phyloP scores from a whole-genome alignment of 2,329 filamentous ascomycete species.

The Aspergillus amoenus region DNA sequence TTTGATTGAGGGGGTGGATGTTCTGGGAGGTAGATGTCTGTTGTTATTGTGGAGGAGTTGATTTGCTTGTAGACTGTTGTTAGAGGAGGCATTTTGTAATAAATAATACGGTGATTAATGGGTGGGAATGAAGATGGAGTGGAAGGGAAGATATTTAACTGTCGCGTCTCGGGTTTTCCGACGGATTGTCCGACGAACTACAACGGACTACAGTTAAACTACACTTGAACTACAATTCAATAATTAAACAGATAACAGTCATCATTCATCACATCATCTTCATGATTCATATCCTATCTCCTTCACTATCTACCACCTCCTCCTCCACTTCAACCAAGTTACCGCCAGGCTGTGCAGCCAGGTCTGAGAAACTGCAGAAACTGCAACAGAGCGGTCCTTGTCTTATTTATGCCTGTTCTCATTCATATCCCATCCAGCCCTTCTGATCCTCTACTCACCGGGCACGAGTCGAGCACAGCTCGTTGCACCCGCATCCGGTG shows the following conservation, averaged over 20 bases:
- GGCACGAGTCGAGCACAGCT: constrained; percentile 20
- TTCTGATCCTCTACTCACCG: not conserved
- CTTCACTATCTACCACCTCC: not conserved
- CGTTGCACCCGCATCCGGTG: not conserved
- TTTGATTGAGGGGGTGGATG: constrained; percentile 3
- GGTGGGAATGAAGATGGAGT: no score
- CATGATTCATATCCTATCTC: not conserved
- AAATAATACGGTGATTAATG: constrained; percentile 1
- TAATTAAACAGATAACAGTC: no score
- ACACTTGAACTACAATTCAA: no score
- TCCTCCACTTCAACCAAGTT: not conserved
- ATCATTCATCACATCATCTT: constrained; percentile 10
- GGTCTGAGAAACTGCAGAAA: not conserved
- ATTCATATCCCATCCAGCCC: constrained; percentile 6
- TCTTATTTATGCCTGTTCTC: not conserved
- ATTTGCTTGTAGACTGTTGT: constrained; percentile 25
- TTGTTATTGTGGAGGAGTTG: constrained; percentile 23
- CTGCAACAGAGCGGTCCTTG: constrained; percentile 11
- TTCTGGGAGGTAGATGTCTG: constrained; percentile 26
- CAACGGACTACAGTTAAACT: not conserved
- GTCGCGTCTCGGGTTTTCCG: not conserved
- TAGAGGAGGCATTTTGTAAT: constrained; percentile 5
- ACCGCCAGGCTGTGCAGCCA: not conserved
- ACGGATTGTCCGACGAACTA: not conserved
- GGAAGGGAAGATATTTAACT: not conserved